Percentiles rank a stretch among this genome's conserved stretches.
phyloP scores from a whole-genome alignment of 2,329 filamentous ascomycete species.

The Xylaria sp. region DNA sequence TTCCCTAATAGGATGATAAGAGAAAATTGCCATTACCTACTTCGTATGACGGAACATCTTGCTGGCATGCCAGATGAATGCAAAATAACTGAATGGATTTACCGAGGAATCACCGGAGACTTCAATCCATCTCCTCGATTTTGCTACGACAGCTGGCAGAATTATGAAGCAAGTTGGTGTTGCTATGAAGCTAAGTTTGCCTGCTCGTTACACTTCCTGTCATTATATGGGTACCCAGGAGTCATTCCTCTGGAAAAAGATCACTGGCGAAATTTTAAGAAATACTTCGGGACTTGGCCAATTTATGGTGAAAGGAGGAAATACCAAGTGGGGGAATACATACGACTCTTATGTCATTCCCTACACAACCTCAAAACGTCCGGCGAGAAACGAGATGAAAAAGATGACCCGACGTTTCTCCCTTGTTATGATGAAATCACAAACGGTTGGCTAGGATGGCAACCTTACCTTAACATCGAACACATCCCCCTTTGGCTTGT shows the following conservation, averaged over 20 bases:
- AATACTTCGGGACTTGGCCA: not conserved
- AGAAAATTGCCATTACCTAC: constrained; percentile 6
- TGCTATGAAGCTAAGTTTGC: constrained; percentile 6
- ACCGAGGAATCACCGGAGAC: not conserved
- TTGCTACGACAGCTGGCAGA: not conserved
- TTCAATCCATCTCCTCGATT: not conserved
- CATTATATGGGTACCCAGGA: too few species aligned
- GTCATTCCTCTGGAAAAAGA: not conserved
- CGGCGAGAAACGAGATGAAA: too few species aligned
- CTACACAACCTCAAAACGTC: not conserved
- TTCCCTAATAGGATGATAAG: constrained; percentile 16
- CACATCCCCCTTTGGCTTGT: constrained; percentile 16
- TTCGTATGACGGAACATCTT: not conserved
- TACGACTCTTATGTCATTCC: not conserved
- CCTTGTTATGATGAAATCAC: constrained; percentile 26
- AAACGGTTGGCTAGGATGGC: constrained; percentile 3
- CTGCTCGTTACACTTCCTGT: too few species aligned
- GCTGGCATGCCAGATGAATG: not conserved
- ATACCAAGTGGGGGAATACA: not conserved
- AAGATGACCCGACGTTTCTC: not conserved
- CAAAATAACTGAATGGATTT: constrained; percentile 18
- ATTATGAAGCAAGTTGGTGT: constrained; percentile 12
- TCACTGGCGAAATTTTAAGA: not conserved
- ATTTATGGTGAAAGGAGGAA: not conserved
- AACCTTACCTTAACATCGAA: not conserved